Evolutionary conservation across 352 stramenopile species (phyloP).

Genomic region (Phytophthora meadii): DNA sequence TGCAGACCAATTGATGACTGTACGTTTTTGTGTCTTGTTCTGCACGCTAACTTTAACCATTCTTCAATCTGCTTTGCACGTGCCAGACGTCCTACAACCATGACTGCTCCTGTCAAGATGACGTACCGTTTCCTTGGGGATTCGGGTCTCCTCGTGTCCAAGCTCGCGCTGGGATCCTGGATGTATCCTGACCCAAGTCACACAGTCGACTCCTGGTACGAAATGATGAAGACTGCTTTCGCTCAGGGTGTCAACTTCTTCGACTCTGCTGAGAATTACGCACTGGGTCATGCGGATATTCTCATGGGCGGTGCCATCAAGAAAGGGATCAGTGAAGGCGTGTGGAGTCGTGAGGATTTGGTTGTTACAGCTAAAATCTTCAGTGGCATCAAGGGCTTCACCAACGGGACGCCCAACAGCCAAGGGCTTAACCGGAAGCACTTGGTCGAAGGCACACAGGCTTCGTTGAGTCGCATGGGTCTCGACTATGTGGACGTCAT

Average conservation of each 20-base stretch:
- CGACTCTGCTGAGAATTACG: background rate
- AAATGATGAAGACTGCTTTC: constrained; percentile 1
- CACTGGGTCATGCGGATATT: too few relatives aligned
- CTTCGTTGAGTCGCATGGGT: constrained; percentile 45
- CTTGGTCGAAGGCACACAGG: constrained; percentile 52
- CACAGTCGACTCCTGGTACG: background rate
- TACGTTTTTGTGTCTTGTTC: too few relatives aligned
- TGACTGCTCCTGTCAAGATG: too few relatives aligned
- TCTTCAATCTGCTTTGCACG: too few relatives aligned
- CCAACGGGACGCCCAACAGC: too few relatives aligned
- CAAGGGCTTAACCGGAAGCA: constrained; percentile 42
- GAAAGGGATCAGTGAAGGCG: background rate
- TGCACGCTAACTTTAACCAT: too few relatives aligned
- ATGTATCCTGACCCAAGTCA: background rate
- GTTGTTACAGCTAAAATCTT: constrained; percentile 67
- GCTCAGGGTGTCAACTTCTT: background rate
- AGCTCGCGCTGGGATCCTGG: too few relatives aligned
- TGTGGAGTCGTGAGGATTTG: constrained; percentile 40
- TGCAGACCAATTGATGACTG: too few relatives aligned
- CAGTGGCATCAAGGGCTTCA: constrained; percentile 20
- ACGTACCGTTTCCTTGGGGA: background rate
- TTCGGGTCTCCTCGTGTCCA: constrained; percentile 1
- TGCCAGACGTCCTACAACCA: too few relatives aligned
- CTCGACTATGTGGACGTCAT: constrained; percentile 64
- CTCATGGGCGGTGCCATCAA: background rate